Percentiles rank a stretch among this genome's conserved stretches.
These are phyloP conservation scores for Ambrosiella beaveri DNA, from an alignment of 2,329 filamentous ascomycete species.

Conservation along the genomic window DNA sequence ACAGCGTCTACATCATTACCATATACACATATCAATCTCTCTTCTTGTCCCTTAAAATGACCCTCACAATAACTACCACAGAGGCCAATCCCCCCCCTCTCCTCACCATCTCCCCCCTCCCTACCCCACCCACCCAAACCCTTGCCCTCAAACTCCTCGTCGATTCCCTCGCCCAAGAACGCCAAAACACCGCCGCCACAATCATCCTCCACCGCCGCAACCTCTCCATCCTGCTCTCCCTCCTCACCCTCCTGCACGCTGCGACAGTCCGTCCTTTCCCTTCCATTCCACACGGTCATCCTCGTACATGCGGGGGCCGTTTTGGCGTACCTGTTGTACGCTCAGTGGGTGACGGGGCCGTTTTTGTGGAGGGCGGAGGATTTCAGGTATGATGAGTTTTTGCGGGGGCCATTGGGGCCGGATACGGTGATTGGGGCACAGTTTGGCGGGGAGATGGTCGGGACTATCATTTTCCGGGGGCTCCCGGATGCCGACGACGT, in stretches of 20 bases:
- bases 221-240: slow-evolving; percentile 27
- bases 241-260: slow-evolving; percentile 18
- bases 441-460: neutral
- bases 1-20: too few relatives aligned
- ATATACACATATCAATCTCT: neutral
- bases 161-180: slow-evolving; percentile 69
- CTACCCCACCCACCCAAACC: slow-evolving; percentile 21
- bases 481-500: neutral
- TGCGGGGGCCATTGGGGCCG: neutral
- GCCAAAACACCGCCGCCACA: slow-evolving; percentile 46
- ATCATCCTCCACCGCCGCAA: slow-evolving; percentile 47
- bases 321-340: neutral
- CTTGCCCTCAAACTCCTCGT: slow-evolving; percentile 58
- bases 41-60: neutral
- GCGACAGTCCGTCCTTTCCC: neutral
- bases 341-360: neutral
- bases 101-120: neutral
- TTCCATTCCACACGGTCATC: slow-evolving; percentile 9
- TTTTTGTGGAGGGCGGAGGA: slow-evolving; percentile 1
- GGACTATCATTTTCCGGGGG: neutral
- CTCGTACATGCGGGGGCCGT: slow-evolving; percentile 22
- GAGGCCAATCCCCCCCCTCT: neutral
- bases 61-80: neutral
- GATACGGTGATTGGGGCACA: neutral
- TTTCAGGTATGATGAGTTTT: neutral